phyloP scores from a whole-genome alignment of 345 rosid species.

The Camelina laxa region DNA sequence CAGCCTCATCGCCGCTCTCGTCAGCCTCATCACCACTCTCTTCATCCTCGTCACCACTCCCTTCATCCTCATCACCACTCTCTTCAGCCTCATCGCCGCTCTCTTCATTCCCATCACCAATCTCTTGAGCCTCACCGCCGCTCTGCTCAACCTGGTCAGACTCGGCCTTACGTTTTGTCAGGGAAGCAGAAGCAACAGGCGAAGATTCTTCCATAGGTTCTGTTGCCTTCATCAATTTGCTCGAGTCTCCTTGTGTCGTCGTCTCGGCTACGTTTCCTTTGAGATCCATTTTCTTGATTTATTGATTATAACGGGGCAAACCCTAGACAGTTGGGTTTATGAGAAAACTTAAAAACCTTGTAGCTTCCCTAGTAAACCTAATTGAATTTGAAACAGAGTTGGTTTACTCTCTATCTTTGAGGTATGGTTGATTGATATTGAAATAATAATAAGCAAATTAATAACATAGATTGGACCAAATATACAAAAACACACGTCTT shows the following conservation, averaged over 20 bases:
- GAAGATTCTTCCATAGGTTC: neutral
- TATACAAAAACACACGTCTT: neutral
- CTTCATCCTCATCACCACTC: too few species aligned
- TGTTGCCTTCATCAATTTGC: conserved; percentile 1
- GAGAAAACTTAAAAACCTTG: too few species aligned
- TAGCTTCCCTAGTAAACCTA: neutral
- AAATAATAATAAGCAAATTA: neutral
- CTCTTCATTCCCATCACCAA: too few species aligned
- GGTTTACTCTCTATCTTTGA: neutral
- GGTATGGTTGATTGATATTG: neutral
- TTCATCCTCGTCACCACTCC: too few species aligned
- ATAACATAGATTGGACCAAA: neutral
- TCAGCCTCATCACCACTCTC: too few species aligned
- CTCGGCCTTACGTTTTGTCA: neutral
- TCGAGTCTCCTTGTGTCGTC: neutral
- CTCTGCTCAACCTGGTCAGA: neutral
- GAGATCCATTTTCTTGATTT: neutral
- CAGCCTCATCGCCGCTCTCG: too few species aligned
- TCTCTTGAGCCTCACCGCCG: neutral
- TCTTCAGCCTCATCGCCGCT: too few species aligned
- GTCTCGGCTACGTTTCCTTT: neutral
- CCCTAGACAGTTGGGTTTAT: neutral
- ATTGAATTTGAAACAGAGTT: neutral
- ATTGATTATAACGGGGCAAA: neutral
- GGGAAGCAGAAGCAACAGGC: too few species aligned